Percentiles rank a stretch among this genome's conserved stretches.
Conservation (phyloP, 2,329 filamentous ascomycete genomes). For the Ophiostoma montium region DNA sequence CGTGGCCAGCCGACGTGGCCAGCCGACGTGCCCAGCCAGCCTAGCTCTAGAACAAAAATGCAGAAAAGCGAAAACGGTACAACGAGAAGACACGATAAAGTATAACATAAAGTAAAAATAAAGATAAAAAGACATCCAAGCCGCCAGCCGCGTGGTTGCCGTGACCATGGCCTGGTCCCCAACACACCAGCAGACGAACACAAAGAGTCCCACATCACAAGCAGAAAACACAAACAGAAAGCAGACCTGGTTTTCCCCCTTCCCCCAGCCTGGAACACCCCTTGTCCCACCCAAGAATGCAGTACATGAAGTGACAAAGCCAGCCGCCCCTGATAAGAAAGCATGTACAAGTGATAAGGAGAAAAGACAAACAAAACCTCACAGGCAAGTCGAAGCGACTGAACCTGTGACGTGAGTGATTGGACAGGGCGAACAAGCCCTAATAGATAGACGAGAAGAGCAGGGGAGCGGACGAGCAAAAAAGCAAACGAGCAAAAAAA, state of each 20-base stretch:
- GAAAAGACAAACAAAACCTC: neutral
- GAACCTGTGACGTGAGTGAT: neutral
- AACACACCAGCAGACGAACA: neutral
- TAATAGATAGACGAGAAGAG: too few relatives aligned
- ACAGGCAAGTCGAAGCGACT: neutral
- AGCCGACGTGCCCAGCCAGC: constrained; percentile 1
- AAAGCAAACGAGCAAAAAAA: neutral
- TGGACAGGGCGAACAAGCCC: too few relatives aligned
- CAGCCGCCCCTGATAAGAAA: constrained; percentile 1
- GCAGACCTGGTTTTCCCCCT: neutral
- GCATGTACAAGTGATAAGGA: neutral
- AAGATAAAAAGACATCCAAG: neutral
- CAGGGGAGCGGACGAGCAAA: neutral
- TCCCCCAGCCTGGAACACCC: constrained; percentile 5
- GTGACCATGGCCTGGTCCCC: too few relatives aligned
- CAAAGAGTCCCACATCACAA: neutral
- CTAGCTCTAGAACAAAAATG: neutral
- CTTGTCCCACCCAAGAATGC: constrained; percentile 2
- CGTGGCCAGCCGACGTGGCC: neutral
- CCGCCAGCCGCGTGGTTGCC: too few relatives aligned
- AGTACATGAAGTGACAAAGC: neutral
- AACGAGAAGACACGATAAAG: neutral
- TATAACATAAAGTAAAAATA: neutral
- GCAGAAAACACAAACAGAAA: constrained; percentile 10
- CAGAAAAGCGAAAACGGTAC: neutral